Conservation (phyloP, 2,329 filamentous ascomycete species). For the Arthrobotrys sinensis region DNA sequence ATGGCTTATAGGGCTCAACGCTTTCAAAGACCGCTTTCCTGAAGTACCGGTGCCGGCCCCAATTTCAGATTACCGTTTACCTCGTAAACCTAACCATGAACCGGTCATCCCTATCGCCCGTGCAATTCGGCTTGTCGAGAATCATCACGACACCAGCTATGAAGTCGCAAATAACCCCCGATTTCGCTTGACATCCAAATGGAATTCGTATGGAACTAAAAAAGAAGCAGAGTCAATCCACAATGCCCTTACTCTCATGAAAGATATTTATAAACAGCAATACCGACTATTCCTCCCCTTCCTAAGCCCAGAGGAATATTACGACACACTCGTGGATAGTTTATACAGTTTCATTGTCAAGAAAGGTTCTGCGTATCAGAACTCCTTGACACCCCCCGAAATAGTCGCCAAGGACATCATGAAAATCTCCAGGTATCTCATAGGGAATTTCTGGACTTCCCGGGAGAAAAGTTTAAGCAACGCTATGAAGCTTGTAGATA, state of each 20-base stretch:
- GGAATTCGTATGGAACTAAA: neutral
- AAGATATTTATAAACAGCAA: neutral
- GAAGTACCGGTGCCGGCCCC: neutral
- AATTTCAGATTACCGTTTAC: neutral
- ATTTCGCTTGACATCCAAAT: neutral
- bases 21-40: neutral
- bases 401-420: neutral
- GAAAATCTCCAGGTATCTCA: neutral
- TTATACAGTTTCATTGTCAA: neutral
- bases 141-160: neutral
- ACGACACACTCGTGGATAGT: neutral
- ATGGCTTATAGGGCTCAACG: neutral
- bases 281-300: neutral
- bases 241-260: neutral
- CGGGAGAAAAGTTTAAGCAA: too few species aligned
- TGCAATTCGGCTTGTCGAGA: neutral
- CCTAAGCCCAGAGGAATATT: neutral
- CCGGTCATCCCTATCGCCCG: neutral
- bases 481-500: too few species aligned
- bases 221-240: neutral
- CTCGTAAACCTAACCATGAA: neutral
- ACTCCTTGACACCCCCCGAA: neutral
- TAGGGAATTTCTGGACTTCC: too few species aligned
- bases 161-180: neutral
- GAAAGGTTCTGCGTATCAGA: neutral